Evolutionary conservation across 768 basidiomycete genomes (phyloP).

Genomic region (Mycena alexandri): DNA sequence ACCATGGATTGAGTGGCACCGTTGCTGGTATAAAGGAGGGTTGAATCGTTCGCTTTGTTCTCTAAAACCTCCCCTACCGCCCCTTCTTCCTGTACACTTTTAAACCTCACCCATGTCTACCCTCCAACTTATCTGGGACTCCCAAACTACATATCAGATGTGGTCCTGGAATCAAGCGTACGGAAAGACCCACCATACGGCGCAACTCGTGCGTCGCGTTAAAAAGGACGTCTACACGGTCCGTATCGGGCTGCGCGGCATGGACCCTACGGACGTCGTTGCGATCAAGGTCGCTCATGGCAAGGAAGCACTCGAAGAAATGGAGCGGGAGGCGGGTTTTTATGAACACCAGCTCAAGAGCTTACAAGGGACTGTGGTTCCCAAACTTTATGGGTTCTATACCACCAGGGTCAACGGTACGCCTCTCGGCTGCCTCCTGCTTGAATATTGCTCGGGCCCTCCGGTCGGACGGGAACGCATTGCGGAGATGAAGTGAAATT

Average conservation of each 20-base stretch:
- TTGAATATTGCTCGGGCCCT: slow-evolving; percentile 52
- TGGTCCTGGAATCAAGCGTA: slow-evolving; percentile 43
- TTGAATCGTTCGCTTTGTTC: not conserved
- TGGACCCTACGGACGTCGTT: slow-evolving; percentile 37
- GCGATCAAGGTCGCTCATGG: slow-evolving; percentile 53
- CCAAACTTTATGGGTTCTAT: slow-evolving; percentile 54
- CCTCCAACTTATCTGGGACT: slow-evolving; percentile 44
- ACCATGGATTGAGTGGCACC: not conserved
- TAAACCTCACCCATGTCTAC: slow-evolving; percentile 46
- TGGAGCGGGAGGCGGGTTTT: slow-evolving; percentile 50
- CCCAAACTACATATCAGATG: slow-evolving; percentile 39
- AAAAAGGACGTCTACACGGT: slow-evolving; percentile 40
- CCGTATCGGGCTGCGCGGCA: slow-evolving; percentile 39
- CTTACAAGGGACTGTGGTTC: slow-evolving; percentile 56
- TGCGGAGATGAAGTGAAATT: slow-evolving; percentile 42
- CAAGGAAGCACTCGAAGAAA: slow-evolving; percentile 38
- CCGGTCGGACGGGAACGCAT: slow-evolving; percentile 25
- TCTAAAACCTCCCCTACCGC: not conserved
- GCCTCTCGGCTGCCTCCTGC: slow-evolving; percentile 49
- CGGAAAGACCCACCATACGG: slow-evolving; percentile 39
- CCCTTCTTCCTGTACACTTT: not conserved
- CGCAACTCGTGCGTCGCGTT: slow-evolving; percentile 40
- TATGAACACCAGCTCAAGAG: slow-evolving; percentile 48
- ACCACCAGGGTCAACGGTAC: slow-evolving; percentile 43
- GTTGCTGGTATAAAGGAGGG: slow-evolving; percentile 16